Evolutionary conservation across 768 basidiomycete genomes (phyloP).

Genomic region (Nidula microcarpa): DNA sequence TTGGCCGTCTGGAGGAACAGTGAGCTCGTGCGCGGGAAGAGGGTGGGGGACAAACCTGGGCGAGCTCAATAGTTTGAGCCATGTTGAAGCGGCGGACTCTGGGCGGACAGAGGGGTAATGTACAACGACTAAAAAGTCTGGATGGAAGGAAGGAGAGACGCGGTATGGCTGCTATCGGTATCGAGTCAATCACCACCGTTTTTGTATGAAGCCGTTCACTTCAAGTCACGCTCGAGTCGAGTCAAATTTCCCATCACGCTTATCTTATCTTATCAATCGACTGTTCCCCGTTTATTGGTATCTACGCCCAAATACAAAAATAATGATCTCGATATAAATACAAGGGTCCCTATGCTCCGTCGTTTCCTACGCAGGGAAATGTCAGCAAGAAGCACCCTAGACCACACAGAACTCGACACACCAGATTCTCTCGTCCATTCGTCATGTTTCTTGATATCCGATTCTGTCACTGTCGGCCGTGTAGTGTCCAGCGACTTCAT

Average conservation of each 20-base stretch:
- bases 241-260: no score
- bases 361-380: conserved; percentile 16
- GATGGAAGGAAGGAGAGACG: conserved; percentile 18
- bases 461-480: conserved; percentile 83
- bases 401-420: conserved; percentile 24
- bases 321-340: background rate
- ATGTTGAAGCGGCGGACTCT: conserved; percentile 20
- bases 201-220: no score
- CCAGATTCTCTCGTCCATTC: conserved; percentile 86
- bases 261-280: no score
- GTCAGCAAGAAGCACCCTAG: background rate
- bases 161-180: conserved; percentile 21
- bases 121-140: conserved; percentile 33
- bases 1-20: conserved; percentile 75
- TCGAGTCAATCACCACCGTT: conserved; percentile 12
- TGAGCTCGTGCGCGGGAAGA: background rate
- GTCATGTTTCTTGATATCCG: conserved; percentile 82
- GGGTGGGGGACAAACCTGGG: conserved; percentile 38
- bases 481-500: conserved; percentile 74
- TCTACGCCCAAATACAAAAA: background rate
- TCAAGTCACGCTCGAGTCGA: no score
- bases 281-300: no score
- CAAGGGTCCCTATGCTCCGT: conserved; percentile 18
- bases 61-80: conserved; percentile 65
- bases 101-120: conserved; percentile 15